Conservation (phyloP, 805 yeast genomes). For the Metschnikowia corniflorae region DNA sequence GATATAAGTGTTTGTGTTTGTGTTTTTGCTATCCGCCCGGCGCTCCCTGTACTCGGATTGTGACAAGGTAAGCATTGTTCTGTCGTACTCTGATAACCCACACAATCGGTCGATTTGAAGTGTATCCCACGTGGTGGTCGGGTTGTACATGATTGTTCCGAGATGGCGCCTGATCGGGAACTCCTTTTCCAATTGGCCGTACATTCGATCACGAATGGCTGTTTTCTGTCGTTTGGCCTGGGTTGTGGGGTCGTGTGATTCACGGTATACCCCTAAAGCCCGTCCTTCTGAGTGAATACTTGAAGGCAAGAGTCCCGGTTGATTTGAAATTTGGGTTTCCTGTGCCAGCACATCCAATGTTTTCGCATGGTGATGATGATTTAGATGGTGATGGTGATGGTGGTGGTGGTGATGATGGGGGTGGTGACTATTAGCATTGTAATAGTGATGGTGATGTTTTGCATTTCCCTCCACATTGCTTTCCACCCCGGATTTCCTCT, state of each 20-base stretch:
- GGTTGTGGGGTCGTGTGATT: no score
- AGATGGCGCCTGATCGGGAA: conserved; percentile 31
- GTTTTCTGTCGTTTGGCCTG: conserved; percentile 6
- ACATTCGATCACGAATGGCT: conserved; percentile 19
- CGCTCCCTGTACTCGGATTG: conserved; percentile 16
- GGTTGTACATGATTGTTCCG: conserved; percentile 45
- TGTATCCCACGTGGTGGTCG: conserved; percentile 48
- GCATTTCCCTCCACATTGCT: neutral
- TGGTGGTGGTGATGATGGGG: conserved; percentile 12
- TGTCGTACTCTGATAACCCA: conserved; percentile 27
- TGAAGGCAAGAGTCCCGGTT: neutral
- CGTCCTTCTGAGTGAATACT: neutral
- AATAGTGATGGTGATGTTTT: no score
- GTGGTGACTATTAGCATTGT: conserved; percentile 8
- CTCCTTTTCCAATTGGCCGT: conserved; percentile 17
- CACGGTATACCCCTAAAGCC: no score
- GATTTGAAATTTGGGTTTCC: neutral
- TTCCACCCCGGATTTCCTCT: neutral
- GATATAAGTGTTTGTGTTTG: conserved; percentile 27
- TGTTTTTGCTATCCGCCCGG: conserved; percentile 10
- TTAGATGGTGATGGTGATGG: conserved; percentile 11
- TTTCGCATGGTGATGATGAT: conserved; percentile 14
- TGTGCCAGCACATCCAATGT: neutral
- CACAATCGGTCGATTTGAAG: conserved; percentile 26
- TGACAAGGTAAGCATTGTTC: conserved; percentile 21